Evolutionary conservation across 2,329 filamentous ascomycete genomes (phyloP).

Genomic region (Colletotrichum acutatum): DNA sequence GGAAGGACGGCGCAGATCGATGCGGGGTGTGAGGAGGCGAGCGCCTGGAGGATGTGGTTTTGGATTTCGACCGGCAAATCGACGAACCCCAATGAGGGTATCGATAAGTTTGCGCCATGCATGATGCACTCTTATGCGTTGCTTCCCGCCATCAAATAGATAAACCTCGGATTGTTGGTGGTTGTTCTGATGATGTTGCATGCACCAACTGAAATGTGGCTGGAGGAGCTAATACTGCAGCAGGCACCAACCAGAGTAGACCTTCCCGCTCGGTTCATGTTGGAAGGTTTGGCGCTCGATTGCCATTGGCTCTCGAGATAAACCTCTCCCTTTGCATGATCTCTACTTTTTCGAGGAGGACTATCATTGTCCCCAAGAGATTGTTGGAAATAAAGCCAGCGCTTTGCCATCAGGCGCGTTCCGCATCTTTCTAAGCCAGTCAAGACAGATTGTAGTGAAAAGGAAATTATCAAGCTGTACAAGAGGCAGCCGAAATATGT

Average conservation of each 20-base stretch:
- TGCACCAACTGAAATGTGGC: not conserved
- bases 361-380: not conserved
- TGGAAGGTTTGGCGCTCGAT: not conserved
- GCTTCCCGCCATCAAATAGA: not conserved
- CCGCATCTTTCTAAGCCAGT: too few relatives aligned
- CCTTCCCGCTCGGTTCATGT: not conserved
- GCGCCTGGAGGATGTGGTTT: not conserved
- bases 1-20: not conserved
- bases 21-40: not conserved
- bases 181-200: slow-evolving; percentile 3
- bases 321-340: not conserved
- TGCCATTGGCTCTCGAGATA: not conserved
- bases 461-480: too few relatives aligned
- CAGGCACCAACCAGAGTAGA: not conserved
- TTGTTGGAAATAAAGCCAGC: too few relatives aligned
- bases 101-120: not conserved
- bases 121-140: not conserved
- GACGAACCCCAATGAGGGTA: not conserved
- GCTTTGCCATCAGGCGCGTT: too few relatives aligned
- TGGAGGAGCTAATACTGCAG: not conserved
- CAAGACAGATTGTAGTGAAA: too few relatives aligned
- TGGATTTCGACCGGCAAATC: not conserved
- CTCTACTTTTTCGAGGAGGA: not conserved
- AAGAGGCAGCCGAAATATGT: too few relatives aligned
- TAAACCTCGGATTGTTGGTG: not conserved